These are phyloP conservation scores for Fusarium euwallaceae DNA, from an alignment of 2,329 filamentous ascomycete species.

Conservation along the genomic window DNA sequence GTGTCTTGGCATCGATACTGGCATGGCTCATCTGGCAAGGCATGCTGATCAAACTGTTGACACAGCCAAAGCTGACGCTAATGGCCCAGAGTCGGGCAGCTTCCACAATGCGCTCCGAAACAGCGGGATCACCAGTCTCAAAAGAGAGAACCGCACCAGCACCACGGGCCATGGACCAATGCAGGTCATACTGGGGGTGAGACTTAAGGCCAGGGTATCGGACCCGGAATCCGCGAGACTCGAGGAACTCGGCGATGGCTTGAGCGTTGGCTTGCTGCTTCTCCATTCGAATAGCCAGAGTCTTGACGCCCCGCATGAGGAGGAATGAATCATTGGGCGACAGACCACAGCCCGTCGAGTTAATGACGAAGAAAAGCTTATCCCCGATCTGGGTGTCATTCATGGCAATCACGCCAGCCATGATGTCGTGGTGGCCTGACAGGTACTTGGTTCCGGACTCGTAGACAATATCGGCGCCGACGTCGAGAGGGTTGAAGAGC, in stretches of 20 bases:
- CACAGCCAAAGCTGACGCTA: constrained; percentile 96
- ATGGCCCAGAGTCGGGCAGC: constrained; percentile 93
- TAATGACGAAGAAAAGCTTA: constrained; percentile 96
- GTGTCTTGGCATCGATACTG: constrained; percentile 95
- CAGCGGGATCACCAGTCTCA: constrained; percentile 86
- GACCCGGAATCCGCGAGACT: constrained; percentile 91
- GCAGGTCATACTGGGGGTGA: constrained; percentile 95
- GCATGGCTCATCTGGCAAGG: constrained; percentile 99
- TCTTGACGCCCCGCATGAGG: constrained; percentile 95
- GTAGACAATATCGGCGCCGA: constrained; percentile 96
- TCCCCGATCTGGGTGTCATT: constrained; percentile 87
- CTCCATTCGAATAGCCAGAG: constrained; percentile 97
- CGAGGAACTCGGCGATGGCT: constrained; percentile 91
- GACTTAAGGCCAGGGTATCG: constrained; percentile 94
- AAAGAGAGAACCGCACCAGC: constrained; percentile 96
- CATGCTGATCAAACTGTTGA: constrained; percentile 99
- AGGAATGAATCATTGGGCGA: constrained; percentile 97
- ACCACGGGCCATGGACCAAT: constrained; percentile 95
- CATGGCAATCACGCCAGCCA: constrained; percentile 96
- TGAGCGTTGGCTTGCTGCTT: constrained; percentile 96
- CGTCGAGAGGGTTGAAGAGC: constrained; percentile 91
- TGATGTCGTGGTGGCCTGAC: constrained; percentile 97
- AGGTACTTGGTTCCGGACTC: constrained; percentile 98
- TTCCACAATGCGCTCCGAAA: constrained; percentile 95
- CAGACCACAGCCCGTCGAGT: constrained; percentile 92